A percentile compares a stretch with the other conserved stretches of the same genome.
Evolutionary conservation across 225 moss, liverwort and hornwort species (phyloP).

Genomic region (Straminergon stramineum): DNA sequence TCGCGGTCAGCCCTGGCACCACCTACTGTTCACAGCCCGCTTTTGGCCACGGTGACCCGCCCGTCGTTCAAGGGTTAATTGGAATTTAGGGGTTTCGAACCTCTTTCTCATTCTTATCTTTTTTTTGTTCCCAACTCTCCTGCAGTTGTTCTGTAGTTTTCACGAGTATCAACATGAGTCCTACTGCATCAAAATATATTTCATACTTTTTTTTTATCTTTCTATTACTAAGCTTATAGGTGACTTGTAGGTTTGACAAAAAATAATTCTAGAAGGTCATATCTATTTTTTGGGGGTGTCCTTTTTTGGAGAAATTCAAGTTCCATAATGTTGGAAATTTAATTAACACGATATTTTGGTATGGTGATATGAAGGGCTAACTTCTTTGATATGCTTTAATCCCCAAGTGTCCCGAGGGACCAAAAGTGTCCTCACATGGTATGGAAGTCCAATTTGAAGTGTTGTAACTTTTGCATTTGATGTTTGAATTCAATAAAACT

Average conservation of each 20-base stretch:
- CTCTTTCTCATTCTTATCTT: not conserved
- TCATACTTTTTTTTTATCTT: not conserved
- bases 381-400: not conserved
- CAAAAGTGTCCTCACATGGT: too few relatives aligned
- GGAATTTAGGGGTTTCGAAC: not conserved
- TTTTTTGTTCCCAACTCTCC: not conserved
- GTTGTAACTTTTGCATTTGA: too few relatives aligned
- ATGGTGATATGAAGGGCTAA: not conserved
- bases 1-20: too few relatives aligned
- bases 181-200: not conserved
- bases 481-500: too few relatives aligned
- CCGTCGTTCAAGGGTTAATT: too few relatives aligned
- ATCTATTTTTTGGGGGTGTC: too few relatives aligned
- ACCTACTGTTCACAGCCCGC: too few relatives aligned
- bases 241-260: not conserved
- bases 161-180: not conserved
- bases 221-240: not conserved
- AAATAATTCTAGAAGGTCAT: too few relatives aligned
- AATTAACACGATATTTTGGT: not conserved
- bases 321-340: not conserved
- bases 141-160: not conserved
- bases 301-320: too few relatives aligned
- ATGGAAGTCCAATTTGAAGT: too few relatives aligned
- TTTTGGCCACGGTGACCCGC: too few relatives aligned
- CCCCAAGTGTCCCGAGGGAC: too few relatives aligned